Conservation (phyloP, 805 yeast species). For the baker's yeast (Saccharomyces cerevisiae) region DNA sequence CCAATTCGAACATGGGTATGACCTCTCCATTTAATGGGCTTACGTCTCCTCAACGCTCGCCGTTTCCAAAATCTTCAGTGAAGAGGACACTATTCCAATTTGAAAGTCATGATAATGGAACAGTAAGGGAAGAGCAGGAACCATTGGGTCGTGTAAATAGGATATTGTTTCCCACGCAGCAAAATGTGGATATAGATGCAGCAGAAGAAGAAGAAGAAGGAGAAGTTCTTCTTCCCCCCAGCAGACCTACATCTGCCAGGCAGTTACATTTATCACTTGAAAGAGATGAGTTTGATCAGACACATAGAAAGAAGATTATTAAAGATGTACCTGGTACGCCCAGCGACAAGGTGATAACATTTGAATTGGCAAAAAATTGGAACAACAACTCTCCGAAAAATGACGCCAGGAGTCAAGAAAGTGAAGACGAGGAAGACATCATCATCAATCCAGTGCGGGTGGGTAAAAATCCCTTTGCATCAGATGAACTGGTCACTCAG, state of each 20-base stretch:
- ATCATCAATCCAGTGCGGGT: not conserved
- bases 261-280: slow-evolving; percentile 5
- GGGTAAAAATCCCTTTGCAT: slow-evolving; percentile 15
- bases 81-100: slow-evolving; percentile 8
- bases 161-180: slow-evolving; percentile 18
- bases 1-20: slow-evolving; percentile 2
- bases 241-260: slow-evolving; percentile 15
- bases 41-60: slow-evolving; percentile 29
- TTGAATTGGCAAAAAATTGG: slow-evolving; percentile 30
- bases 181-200: slow-evolving; percentile 2
- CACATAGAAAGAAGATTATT: not conserved
- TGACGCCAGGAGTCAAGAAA: slow-evolving; percentile 13
- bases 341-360: slow-evolving; percentile 28
- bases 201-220: slow-evolving; percentile 5
- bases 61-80: slow-evolving; percentile 13
- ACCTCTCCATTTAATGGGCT: slow-evolving; percentile 19
- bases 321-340: slow-evolving; percentile 31
- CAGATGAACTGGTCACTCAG: slow-evolving; percentile 4
- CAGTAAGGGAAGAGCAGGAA: not conserved
- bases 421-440: slow-evolving; percentile 6
- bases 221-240: slow-evolving; percentile 13
- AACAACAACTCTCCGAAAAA: slow-evolving; percentile 18
- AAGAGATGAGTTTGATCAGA: not conserved
- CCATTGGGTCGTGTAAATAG: slow-evolving; percentile 15
- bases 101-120: slow-evolving; percentile 5